Evolutionary conservation across 768 basidiomycete species (phyloP), one percentile per base, ranked within the genome.

Genomic region (Myochromella boudieri): DNA sequence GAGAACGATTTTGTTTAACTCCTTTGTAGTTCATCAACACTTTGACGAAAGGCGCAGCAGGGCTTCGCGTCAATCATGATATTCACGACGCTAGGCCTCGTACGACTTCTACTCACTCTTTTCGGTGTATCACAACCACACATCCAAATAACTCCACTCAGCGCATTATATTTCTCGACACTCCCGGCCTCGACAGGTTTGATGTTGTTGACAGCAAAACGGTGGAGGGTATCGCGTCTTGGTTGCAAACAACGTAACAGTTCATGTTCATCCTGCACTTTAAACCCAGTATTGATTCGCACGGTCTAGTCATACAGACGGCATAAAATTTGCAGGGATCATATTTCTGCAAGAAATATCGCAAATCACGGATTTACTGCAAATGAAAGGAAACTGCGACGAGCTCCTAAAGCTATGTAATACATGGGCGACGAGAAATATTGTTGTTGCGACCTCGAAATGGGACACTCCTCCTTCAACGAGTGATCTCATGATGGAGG

Each of bases 391-490:
- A 18, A 51, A 54, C 32, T 43, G 50, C 6, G 49, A 50, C 33
- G n/a, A 43, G 7, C 51, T 54, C 22, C 45, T 47, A 7, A 41
- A 22, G 4, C 29, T 48, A 18, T 54, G 53, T n/a, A 49, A 46
- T 1, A 32, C 29, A 6, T 31, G 29, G 2, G 46, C 45, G 18
- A 54, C 48, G 1, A 32, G 44, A 28, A 54, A 54, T 15, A 43
- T 54, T 27, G 21, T 54, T n/a, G 42, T 54, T 1, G 49, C 49
- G n/a, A 51, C 53, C n/a, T 48, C 53, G 15, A 54, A 54, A 21
- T 54, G 53, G 53, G 28, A 41, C 7, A 25, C 32, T 9, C 45
- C 45, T 44, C 42, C 46, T 2, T 40, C 38, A 18, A 33, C 39
- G 12, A 36, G 24, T 12, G 46, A 48, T 12, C 12, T 48, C 15